These are phyloP conservation scores for Auricularia heimuer DNA, from an alignment of 768 basidiomycete genomes.

Conservation along the genomic window DNA sequence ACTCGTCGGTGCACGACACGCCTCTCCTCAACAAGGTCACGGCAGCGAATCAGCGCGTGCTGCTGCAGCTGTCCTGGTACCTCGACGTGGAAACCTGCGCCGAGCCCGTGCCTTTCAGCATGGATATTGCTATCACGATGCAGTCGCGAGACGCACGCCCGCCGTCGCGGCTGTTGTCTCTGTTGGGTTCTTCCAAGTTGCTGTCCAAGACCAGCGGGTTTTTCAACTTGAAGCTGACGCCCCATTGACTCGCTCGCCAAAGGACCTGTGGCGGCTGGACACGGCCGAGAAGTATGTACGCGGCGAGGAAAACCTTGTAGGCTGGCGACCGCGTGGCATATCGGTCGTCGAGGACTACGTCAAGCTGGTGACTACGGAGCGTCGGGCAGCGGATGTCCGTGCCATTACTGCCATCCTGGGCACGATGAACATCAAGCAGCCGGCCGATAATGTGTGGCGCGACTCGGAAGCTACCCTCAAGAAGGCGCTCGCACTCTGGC, in stretches of 20 bases:
- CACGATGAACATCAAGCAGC: not conserved
- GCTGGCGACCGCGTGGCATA: conserved; percentile 84
- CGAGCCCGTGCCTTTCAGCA: conserved; percentile 80
- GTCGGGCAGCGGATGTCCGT: conserved; percentile 79
- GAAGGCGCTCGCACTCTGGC: conserved; percentile 72
- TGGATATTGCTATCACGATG: conserved; percentile 81
- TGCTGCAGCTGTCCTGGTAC: conserved; percentile 68
- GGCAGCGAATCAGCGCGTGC: conserved; percentile 60
- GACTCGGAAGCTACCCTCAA: conserved; percentile 48
- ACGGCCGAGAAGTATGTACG: conserved; percentile 91
- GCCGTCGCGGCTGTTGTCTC: conserved; percentile 64
- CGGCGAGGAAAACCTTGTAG: conserved; percentile 75
- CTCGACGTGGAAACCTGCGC: conserved; percentile 75
- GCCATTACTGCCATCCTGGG: conserved; percentile 69
- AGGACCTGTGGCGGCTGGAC: conserved; percentile 90
- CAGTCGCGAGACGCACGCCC: conserved; percentile 76
- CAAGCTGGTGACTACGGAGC: conserved; percentile 60
- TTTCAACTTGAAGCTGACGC: conserved; percentile 71
- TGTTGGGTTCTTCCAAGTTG: conserved; percentile 71
- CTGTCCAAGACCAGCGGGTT: conserved; percentile 73
- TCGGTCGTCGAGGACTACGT: conserved; percentile 82
- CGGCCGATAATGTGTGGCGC: conserved; percentile 50
- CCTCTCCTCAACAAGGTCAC: conserved; percentile 80
- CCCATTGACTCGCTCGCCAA: conserved; percentile 79
- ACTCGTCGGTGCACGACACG: conserved; percentile 86